Evolutionary conservation across 1,139 yeast species (phyloP), one percentile per base, ranked within the genome.

Genomic region (Petasospora rhodanensis): DNA sequence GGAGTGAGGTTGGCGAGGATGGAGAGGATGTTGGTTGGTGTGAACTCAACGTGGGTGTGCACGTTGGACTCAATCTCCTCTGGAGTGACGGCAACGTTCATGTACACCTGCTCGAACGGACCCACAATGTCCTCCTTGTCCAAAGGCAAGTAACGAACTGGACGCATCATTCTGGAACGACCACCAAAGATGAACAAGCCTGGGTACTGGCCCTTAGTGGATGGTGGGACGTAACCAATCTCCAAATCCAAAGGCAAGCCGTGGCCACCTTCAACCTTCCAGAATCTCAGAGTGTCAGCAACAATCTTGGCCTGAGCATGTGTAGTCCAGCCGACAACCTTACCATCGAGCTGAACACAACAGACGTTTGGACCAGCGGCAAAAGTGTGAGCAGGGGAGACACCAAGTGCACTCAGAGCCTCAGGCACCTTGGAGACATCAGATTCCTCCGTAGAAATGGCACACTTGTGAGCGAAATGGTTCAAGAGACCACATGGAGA

Each of bases 401-500:
- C 89, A 55, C 99, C 99, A 37, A 91, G 68, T 26, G 75, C 68
- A 35, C 77, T 73, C 45, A 91, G 68, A 1, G 79, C 72, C 7
- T 62, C 61, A 14, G 95, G 85, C 28, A 91, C 76, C 25, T 64
- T 61, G 7, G 82, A 69, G n/a, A 81, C 91, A 55, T 87, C 94
- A 3, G 80, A 66, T 26, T 78, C 80, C 29, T 64, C 62, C 8
- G 97, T 89, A 6, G 95, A 77, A 43, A 91, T 82, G 51, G 73
- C 71, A 71, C 99, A 91, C 61, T 85, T 86, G 63, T 91, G 96
- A 9, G 98, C 81, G 67, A 91, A 80, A 68, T 91, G 99, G 63
- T 93, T 93, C 52, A 91, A 70, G 58, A 91, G 70, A 65, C 99
- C 99, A 80, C 99, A 91, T 15, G 99, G 99, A 32, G 97, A 84